Percentiles rank a stretch among this genome's conserved stretches.
phyloP scores from a whole-genome alignment of 2,329 filamentous ascomycete species.

The Cercospora janseana region DNA sequence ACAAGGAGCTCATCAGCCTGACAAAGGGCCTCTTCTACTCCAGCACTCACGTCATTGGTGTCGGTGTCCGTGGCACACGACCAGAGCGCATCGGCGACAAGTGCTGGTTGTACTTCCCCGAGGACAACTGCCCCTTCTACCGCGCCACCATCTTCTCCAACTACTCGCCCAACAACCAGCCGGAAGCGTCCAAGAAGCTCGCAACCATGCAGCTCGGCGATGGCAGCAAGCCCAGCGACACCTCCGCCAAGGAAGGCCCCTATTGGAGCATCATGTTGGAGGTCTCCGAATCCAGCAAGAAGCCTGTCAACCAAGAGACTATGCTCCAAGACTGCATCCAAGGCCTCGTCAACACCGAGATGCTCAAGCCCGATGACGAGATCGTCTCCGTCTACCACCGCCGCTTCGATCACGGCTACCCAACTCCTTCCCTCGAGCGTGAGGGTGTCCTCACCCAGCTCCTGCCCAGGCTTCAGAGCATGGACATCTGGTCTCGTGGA shows the following conservation, averaged over 20 bases:
- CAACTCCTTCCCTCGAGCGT: constrained; percentile 89
- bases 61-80: constrained; percentile 86
- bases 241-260: constrained; percentile 76
- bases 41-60: constrained; percentile 93
- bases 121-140: constrained; percentile 99
- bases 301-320: constrained; percentile 84
- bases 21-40: constrained; percentile 96
- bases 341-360: constrained; percentile 95
- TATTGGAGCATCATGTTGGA: constrained; percentile 99
- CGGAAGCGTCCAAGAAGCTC: constrained; percentile 75
- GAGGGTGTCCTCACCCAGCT: constrained; percentile 91
- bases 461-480: constrained; percentile 84
- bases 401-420: constrained; percentile 97
- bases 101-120: constrained; percentile 99
- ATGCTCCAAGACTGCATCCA: constrained; percentile 89
- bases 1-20: constrained; percentile 76
- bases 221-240: constrained; percentile 73
- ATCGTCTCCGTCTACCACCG: constrained; percentile 98
- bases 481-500: constrained; percentile 91
- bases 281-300: constrained; percentile 92
- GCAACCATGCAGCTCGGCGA: constrained; percentile 82
- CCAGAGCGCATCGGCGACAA: constrained; percentile 98
- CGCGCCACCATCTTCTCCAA: constrained; percentile 99
- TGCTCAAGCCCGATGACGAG: constrained; percentile 87
- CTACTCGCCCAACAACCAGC: constrained; percentile 99